Percentiles rank a stretch among this genome's conserved stretches.
Conservation (phyloP, 352 stramenopile species). For the Phytophthora litchii region DNA sequence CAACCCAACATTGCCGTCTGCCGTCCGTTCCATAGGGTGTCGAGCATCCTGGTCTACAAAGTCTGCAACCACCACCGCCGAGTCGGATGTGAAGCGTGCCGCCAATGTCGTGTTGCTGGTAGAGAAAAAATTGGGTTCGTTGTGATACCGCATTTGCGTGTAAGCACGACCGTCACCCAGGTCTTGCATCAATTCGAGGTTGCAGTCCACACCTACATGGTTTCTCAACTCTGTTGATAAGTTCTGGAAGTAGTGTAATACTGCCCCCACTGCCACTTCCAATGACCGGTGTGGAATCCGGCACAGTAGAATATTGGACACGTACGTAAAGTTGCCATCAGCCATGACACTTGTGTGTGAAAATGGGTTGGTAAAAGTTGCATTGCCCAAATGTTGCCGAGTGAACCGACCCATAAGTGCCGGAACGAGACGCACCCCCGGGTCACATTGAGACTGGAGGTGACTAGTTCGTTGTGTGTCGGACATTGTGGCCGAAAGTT, state of each 20-base stretch:
- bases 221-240: slow-evolving; percentile 40
- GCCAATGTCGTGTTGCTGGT: slow-evolving; percentile 51
- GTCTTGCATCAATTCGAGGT: slow-evolving; percentile 42
- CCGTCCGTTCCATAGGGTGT: slow-evolving; percentile 34
- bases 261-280: slow-evolving; percentile 33
- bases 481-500: slow-evolving; percentile 24
- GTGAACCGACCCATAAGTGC: slow-evolving; percentile 49
- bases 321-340: slow-evolving; percentile 49
- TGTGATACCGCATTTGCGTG: slow-evolving; percentile 49
- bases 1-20: slow-evolving; percentile 28
- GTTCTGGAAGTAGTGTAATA: slow-evolving; percentile 45
- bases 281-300: slow-evolving; percentile 50
- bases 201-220: slow-evolving; percentile 35
- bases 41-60: slow-evolving; percentile 51
- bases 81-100: slow-evolving; percentile 33
- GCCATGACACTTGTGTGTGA: slow-evolving; percentile 69
- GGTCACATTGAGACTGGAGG: slow-evolving; percentile 44
- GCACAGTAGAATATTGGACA: slow-evolving; percentile 59
- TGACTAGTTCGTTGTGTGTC: slow-evolving; percentile 33
- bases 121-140: slow-evolving; percentile 39
- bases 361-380: slow-evolving; percentile 44
- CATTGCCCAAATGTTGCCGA: slow-evolving; percentile 33
- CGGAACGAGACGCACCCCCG: slow-evolving; percentile 39
- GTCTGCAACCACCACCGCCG: slow-evolving; percentile 50
- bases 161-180: slow-evolving; percentile 41